Conservation (phyloP, 1,284 basidiomycete species). For the Rhodofomes roseus region DNA sequence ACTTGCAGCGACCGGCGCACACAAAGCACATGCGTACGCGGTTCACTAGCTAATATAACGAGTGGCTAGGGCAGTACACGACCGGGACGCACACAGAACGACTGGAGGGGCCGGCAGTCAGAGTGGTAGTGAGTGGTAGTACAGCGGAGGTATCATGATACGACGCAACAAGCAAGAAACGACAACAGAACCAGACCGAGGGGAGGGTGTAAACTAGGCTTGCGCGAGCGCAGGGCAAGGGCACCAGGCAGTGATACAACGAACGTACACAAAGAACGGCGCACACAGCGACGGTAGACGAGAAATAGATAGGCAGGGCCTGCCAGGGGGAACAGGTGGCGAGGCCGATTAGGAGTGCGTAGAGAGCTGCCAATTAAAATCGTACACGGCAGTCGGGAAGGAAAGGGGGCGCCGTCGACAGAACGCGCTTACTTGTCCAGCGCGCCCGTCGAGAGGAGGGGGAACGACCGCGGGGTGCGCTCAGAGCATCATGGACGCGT, state of each 20-base stretch:
- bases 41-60: conserved; percentile 1
- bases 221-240: neutral
- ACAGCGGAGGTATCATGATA: neutral
- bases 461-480: conserved; percentile 3
- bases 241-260: neutral
- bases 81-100: neutral
- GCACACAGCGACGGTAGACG: neutral
- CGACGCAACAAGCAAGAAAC: conserved; percentile 1
- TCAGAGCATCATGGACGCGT: conserved; percentile 40
- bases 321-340: neutral
- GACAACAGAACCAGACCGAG: neutral
- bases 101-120: conserved; percentile 1
- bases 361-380: neutral
- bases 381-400: neutral
- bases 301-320: neutral
- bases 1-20: conserved; percentile 3
- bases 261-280: neutral
- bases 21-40: neutral
- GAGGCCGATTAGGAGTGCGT: neutral
- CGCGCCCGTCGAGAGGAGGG: neutral
- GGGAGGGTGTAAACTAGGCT: neutral
- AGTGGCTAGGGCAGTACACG: neutral
- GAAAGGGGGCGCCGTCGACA: neutral
- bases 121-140: conserved; percentile 1
- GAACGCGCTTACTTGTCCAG: neutral